phyloP scores from a whole-genome alignment of 192 early-diverging fungal genomes.

The Mortierella alpina region DNA sequence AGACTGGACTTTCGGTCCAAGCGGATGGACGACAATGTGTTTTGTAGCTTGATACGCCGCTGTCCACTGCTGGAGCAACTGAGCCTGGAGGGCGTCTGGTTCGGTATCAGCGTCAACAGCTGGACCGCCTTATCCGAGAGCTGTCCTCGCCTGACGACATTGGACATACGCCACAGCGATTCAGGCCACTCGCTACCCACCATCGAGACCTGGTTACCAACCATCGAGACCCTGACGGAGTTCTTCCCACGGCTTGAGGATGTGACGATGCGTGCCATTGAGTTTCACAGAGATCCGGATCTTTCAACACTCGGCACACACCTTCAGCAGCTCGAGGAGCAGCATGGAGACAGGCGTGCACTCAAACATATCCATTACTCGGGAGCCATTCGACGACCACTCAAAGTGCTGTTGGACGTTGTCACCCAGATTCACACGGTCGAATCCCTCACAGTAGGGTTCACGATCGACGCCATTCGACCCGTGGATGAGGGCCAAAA shows the following conservation, averaged over 20 bases:
- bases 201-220: background rate
- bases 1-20: conserved; percentile 7
- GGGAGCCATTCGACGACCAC: conserved; percentile 13
- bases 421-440: conserved; percentile 3
- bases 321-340: background rate
- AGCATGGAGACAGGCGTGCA: background rate
- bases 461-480: conserved; percentile 8
- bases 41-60: conserved; percentile 2
- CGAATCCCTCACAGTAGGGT: conserved; percentile 8
- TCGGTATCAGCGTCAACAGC: conserved; percentile 1
- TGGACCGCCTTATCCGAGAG: conserved; percentile 5
- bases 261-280: background rate
- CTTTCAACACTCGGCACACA: conserved; percentile 6
- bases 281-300: conserved; percentile 15
- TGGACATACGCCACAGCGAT: conserved; percentile 9
- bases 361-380: conserved; percentile 14
- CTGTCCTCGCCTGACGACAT: conserved; percentile 1
- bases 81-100: conserved; percentile 14
- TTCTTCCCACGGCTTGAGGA: conserved; percentile 10
- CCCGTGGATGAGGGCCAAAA: background rate
- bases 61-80: conserved; percentile 25
- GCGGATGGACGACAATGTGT: conserved; percentile 8
- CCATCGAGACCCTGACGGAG: background rate
- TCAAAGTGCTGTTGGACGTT: conserved; percentile 12
- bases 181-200: conserved; percentile 7